Percentiles rank a stretch among this genome's conserved stretches.
phyloP scores from a whole-genome alignment of 2,329 filamentous ascomycete species.

The Leptographium radiaticola region DNA sequence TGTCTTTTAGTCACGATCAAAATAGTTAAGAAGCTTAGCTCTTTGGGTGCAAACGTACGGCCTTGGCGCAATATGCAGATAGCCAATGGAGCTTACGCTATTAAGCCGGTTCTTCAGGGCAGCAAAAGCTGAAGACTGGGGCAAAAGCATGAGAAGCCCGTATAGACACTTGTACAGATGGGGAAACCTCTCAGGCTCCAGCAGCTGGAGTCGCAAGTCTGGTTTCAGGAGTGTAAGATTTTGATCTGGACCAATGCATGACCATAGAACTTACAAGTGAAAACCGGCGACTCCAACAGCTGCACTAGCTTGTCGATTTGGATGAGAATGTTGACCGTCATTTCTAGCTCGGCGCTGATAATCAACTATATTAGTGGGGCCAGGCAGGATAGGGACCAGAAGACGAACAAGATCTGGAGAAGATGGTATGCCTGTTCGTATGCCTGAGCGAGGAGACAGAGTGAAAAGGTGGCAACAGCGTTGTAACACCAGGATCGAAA shows the following conservation, averaged over 20 bases:
- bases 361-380: not conserved
- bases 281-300: constrained; percentile 90
- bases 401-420: constrained; percentile 72
- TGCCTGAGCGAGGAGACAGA: constrained; percentile 89
- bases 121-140: constrained; percentile 92
- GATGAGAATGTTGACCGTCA: constrained; percentile 97
- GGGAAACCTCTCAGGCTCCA: constrained; percentile 90
- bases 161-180: constrained; percentile 97
- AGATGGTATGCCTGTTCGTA: constrained; percentile 97
- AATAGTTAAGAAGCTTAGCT: not conserved
- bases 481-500: constrained; percentile 99
- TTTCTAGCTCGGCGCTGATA: constrained; percentile 82
- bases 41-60: constrained; percentile 45
- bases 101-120: constrained; percentile 93
- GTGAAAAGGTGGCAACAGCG: constrained; percentile 89
- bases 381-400: not conserved
- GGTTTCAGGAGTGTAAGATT: not conserved
- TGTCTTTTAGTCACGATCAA: not conserved
- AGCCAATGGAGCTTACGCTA: constrained; percentile 92
- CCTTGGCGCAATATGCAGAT: constrained; percentile 70
- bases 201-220: constrained; percentile 87
- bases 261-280: constrained; percentile 59
- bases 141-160: constrained; percentile 92
- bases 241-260: not conserved
- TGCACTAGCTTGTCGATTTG: constrained; percentile 98